Conservation (phyloP, 2,329 filamentous ascomycete genomes). For the Paraconiothyrium brasiliense region DNA sequence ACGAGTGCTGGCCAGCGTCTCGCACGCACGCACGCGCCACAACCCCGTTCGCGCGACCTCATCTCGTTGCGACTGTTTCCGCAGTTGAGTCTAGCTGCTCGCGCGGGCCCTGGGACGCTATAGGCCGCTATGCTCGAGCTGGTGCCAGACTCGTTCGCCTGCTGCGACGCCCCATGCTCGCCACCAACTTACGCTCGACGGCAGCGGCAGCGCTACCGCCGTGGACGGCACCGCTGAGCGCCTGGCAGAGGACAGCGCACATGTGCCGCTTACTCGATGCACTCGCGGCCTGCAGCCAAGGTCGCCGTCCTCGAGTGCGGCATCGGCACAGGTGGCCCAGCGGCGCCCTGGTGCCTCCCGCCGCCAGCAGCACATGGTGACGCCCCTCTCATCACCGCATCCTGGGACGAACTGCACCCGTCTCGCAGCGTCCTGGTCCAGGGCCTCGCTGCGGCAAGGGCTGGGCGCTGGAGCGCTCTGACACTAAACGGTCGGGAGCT, state of each 20-base stretch:
- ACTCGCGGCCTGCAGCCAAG: slow-evolving; percentile 7
- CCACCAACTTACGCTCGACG: slow-evolving; percentile 38
- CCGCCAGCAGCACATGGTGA: slow-evolving; percentile 6
- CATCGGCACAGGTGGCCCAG: neutral
- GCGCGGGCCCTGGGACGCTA: slow-evolving; percentile 27
- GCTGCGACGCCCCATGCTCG: slow-evolving; percentile 27
- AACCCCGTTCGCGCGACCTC: slow-evolving; percentile 24
- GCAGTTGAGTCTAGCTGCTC: slow-evolving; percentile 25
- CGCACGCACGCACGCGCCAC: slow-evolving; percentile 31
- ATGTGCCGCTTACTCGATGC: slow-evolving; percentile 14
- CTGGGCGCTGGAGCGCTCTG: slow-evolving; percentile 36
- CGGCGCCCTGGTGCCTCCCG: slow-evolving; percentile 1
- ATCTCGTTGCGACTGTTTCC: slow-evolving; percentile 14
- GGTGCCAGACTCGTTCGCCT: slow-evolving; percentile 15
- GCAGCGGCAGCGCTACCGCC: slow-evolving; percentile 17
- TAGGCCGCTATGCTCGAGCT: slow-evolving; percentile 1
- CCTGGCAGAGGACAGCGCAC: slow-evolving; percentile 12
- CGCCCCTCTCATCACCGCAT: slow-evolving; percentile 22
- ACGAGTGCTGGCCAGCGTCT: slow-evolving; percentile 23
- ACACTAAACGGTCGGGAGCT: slow-evolving; percentile 50
- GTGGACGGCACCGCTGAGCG: slow-evolving; percentile 2
- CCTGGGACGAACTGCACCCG: slow-evolving; percentile 24
- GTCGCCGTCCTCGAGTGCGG: slow-evolving; percentile 10
- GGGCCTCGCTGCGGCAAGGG: slow-evolving; percentile 36
- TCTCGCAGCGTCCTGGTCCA: slow-evolving; percentile 29